Percentiles rank a stretch among this genome's conserved stretches.
These are phyloP conservation scores for Rhinocladiella similis DNA, from an alignment of 2,329 filamentous ascomycete species.

Conservation along the genomic window DNA sequence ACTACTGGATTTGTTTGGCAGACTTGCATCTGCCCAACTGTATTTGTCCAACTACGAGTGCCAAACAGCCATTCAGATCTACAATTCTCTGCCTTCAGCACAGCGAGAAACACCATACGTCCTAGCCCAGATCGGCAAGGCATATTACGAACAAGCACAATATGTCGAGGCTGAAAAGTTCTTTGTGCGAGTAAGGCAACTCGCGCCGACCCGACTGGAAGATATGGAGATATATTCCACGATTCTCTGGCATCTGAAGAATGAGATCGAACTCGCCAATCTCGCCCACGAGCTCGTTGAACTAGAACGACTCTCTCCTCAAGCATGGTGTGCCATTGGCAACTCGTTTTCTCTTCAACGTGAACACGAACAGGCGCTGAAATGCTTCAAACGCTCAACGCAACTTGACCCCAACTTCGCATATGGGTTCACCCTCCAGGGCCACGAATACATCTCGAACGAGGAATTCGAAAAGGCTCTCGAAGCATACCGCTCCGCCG, in stretches of 20 bases:
- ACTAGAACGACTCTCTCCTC: conserved; percentile 80
- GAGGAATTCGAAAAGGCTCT: conserved; percentile 97
- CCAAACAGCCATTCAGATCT: conserved; percentile 71
- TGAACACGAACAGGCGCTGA: conserved; percentile 91
- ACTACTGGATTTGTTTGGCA: conserved; percentile 77
- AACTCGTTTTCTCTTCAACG: conserved; percentile 91
- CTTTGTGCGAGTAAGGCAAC: conserved; percentile 74
- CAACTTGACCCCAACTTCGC: conserved; percentile 88
- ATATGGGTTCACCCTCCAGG: conserved; percentile 93
- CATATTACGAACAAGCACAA: conserved; percentile 84
- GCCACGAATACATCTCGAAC: conserved; percentile 92
- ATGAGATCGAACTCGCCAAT: conserved; percentile 87
- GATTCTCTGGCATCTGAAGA: conserved; percentile 96
- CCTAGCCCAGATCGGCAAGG: conserved; percentile 83
- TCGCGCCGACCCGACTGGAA: conserved; percentile 79
- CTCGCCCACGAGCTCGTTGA: conserved; percentile 89
- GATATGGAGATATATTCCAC: conserved; percentile 99
- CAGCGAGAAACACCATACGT: conserved; percentile 95
- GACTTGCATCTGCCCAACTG: conserved; percentile 78
- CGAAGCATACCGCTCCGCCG: conserved; percentile 79
- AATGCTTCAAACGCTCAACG: conserved; percentile 91
- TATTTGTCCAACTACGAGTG: conserved; percentile 77
- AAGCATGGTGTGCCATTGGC: conserved; percentile 93
- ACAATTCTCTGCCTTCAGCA: conserved; percentile 66
- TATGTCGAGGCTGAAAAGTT: conserved; percentile 85